phyloP scores from a whole-genome alignment of 2,329 filamentous ascomycete genomes.

The Fusarium metavorans region DNA sequence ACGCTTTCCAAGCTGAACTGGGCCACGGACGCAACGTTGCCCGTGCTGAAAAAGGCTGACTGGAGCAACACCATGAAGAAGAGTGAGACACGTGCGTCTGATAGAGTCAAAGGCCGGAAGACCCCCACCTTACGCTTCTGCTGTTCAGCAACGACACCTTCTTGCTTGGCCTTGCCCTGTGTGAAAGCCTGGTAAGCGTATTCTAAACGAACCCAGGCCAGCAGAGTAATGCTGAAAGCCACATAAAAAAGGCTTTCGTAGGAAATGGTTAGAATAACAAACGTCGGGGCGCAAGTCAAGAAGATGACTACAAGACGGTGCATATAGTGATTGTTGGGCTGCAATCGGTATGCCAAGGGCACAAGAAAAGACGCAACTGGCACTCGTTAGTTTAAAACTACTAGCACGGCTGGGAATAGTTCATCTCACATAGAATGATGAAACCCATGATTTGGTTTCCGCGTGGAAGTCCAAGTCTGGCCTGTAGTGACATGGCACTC shows the following conservation, averaged over 20 bases:
- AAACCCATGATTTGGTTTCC: conserved; percentile 92
- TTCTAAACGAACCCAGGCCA: conserved; percentile 94
- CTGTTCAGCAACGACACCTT: conserved; percentile 16
- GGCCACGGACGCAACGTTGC: conserved; percentile 93
- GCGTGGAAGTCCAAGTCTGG: conserved; percentile 83
- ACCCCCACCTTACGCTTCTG: conserved; percentile 26
- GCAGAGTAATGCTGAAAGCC: conserved; percentile 82
- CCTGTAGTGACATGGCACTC: conserved; percentile 86
- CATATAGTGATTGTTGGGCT: conserved; percentile 88
- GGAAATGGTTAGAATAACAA: conserved; percentile 96
- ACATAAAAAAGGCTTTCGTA: conserved; percentile 98
- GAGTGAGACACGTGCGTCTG: conserved; percentile 88
- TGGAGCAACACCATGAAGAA: conserved; percentile 97
- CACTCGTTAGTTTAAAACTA: conserved; percentile 26
- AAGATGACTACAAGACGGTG: conserved; percentile 91
- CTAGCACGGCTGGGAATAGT: neutral
- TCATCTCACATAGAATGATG: conserved; percentile 74
- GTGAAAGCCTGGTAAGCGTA: conserved; percentile 68
- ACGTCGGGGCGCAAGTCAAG: conserved; percentile 90
- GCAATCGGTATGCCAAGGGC: conserved; percentile 83
- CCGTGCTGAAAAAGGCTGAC: conserved; percentile 96
- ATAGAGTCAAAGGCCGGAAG: conserved; percentile 77
- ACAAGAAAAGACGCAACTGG: conserved; percentile 79
- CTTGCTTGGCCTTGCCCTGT: conserved; percentile 41
- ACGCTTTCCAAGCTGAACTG: conserved; percentile 95